phyloP scores from a whole-genome alignment of 257 asterid species.

The Penstemon barbatus region DNA sequence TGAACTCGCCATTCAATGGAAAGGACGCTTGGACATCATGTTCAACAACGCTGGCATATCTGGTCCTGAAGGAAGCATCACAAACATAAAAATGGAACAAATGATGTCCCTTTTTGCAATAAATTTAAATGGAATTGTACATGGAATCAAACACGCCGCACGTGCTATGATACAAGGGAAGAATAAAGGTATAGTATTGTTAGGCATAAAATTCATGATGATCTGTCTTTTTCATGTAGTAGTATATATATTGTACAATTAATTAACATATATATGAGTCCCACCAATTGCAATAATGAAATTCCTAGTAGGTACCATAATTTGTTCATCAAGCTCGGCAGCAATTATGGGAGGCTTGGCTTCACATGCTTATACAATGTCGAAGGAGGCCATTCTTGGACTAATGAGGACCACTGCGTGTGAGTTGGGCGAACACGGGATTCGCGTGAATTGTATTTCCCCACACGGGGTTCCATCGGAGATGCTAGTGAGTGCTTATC shows the following conservation, averaged over 20 bases:
- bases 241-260: too few species aligned
- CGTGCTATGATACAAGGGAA: conserved; percentile 57
- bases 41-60: conserved; percentile 82
- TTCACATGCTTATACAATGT: conserved; percentile 66
- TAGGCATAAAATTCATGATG: too few species aligned
- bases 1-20: conserved; percentile 51
- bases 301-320: conserved; percentile 46
- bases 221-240: too few species aligned
- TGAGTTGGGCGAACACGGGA: conserved; percentile 71
- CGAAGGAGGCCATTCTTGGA: conserved; percentile 76
- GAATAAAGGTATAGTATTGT: background rate
- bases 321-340: conserved; percentile 85
- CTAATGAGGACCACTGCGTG: conserved; percentile 71
- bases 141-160: conserved; percentile 82
- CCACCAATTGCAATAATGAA: too few species aligned
- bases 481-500: conserved; percentile 58
- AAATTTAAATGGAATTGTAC: conserved; percentile 69
- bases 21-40: conserved; percentile 71
- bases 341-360: conserved; percentile 83
- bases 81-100: conserved; percentile 51
- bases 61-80: conserved; percentile 77
- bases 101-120: conserved; percentile 43
- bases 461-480: conserved; percentile 91
- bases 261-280: too few species aligned
- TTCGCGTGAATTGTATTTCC: conserved; percentile 70